Conservation (phyloP, 192 early-diverging fungal genomes). For the Umbelopsis isabellina region DNA sequence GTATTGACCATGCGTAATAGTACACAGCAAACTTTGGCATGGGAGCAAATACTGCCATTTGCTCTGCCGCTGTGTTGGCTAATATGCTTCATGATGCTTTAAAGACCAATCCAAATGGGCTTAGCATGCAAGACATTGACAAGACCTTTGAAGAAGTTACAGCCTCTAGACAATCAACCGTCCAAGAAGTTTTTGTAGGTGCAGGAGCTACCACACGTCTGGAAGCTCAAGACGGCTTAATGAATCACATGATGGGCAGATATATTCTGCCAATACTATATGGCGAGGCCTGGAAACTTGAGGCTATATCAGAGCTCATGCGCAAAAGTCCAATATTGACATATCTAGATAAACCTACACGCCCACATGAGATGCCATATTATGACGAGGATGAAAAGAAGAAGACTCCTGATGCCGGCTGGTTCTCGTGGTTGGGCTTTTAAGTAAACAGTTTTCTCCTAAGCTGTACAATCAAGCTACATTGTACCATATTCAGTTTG, state of each 20-base stretch:
- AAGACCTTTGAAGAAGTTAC: neutral
- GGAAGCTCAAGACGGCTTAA: neutral
- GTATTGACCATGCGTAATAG: neutral
- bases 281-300: neutral
- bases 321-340: neutral
- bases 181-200: neutral
- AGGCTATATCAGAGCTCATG: neutral
- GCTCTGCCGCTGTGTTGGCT: neutral
- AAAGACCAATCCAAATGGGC: neutral
- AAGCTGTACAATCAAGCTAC: too few species aligned
- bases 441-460: neutral
- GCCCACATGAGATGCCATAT: neutral
- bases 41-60: neutral
- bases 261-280: neutral
- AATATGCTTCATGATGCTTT: neutral
- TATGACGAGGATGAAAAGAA: neutral
- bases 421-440: constrained; percentile 11
- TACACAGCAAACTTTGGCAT: constrained; percentile 3
- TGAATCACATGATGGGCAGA: neutral
- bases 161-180: neutral
- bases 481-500: too few species aligned
- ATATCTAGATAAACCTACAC: neutral
- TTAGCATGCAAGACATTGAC: neutral
- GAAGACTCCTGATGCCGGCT: neutral
- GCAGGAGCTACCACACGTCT: neutral